Base-by-base conservation (phyloP, 2,329 filamentous ascomycete genomes). In the Exophiala lecanii-corni region DNA sequence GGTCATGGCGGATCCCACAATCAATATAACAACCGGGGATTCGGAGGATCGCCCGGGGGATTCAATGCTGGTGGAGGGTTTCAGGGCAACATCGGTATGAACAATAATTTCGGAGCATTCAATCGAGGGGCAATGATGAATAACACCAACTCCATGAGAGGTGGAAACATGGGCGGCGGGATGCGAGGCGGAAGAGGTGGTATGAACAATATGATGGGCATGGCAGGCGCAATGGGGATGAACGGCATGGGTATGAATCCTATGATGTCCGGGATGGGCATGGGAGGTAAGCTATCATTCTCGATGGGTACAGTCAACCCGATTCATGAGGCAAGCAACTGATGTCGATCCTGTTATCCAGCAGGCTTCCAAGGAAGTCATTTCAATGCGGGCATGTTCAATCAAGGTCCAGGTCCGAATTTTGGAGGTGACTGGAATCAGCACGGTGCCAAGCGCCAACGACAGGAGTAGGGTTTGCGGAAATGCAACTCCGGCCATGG, bases 371-470 rank as follows among this genome's bases (percentile, higher is more conserved):
- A 46, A 43, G 45, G 45, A 10, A 49, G 48, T 43, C 41, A 81
- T 57, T 91, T 89, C 66, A 86, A 84, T 59, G 78, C 82, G 26
- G 78, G 74, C 45, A 89, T 88, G 68, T 91, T 88, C 62, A 70
- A 72, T 36, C 71, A 71, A 42, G 68, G 68, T 38, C 66, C 67
- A 45, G 55, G 51, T 12, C 36, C 41, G 19, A 47, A 47, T 16
- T 50, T 53, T 32, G 62, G 63, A 33, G 66, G 61, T 30, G 73
- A 80, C 45, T 86, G 85, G 72, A 91, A 91, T 58, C 86, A 86
- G 4, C 86, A 91, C 55, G 85, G 85, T 20, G 81, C 82, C 3
- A 92, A 92, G 69, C 75, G 86, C 54, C 82, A 84, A 53, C 77
- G 86, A 50, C 84, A 85, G 48, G 86, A 89, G 55, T 78, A 67